phyloP scores from a whole-genome alignment of 2,329 filamentous ascomycete genomes.

The Torrubiellomyces zombiae region DNA sequence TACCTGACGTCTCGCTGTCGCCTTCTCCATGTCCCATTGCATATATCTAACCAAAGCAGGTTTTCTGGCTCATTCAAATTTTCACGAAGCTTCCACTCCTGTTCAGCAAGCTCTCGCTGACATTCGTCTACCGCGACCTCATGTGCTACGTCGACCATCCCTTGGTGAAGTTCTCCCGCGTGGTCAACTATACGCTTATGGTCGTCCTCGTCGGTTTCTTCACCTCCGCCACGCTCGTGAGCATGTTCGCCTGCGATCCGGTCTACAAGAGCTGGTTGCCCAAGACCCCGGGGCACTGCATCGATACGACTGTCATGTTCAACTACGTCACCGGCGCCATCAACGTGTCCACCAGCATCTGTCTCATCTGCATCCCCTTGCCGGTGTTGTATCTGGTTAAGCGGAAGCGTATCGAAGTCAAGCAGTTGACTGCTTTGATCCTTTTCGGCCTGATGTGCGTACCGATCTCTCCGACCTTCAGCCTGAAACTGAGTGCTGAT shows the following conservation, averaged over 20 bases:
- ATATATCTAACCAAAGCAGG: constrained; percentile 1
- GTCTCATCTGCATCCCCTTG: constrained; percentile 3
- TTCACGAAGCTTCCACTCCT: constrained; percentile 4
- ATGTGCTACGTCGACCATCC: constrained; percentile 3
- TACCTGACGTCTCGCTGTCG: background rate
- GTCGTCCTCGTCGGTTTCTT: constrained; percentile 4
- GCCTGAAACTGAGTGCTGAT: background rate
- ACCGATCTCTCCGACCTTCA: background rate
- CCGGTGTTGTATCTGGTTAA: constrained; percentile 4
- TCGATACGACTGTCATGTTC: constrained; percentile 4
- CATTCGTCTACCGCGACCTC: constrained; percentile 4
- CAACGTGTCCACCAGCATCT: constrained; percentile 3
- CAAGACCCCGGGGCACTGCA: constrained; percentile 3
- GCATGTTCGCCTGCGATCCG: constrained; percentile 4
- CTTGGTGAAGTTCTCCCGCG: constrained; percentile 1
- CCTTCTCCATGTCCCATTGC: background rate
- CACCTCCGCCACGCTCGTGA: constrained; percentile 4
- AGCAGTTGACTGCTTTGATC: constrained; percentile 3
- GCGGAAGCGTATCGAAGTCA: constrained; percentile 3
- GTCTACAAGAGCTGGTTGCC: constrained; percentile 4
- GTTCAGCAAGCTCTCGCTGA: constrained; percentile 4
- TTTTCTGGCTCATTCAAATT: constrained; percentile 5
- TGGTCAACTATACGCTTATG: constrained; percentile 3
- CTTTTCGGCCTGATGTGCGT: constrained; percentile 4
- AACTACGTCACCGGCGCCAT: constrained; percentile 4